Base-by-base conservation (phyloP, 148 eudicot genomes). In the Chenopodium album region DNA sequence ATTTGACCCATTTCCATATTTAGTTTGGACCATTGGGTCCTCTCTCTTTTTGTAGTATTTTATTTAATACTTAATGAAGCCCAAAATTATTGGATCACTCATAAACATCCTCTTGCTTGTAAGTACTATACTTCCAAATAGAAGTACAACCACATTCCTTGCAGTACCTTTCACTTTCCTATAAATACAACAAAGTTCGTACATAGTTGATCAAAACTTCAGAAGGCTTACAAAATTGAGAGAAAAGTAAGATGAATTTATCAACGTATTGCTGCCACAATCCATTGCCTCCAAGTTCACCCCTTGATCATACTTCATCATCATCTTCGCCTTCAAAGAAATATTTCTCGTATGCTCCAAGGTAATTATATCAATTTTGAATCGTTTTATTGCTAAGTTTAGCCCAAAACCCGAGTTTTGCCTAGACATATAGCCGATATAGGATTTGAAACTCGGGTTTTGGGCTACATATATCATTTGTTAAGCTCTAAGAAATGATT, bases 191-290 rank as follows among this genome's bases (percentile, higher is more conserved):
- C 22, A 2, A 48, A 9, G 37, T 46, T 29, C 8, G 20, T 37
- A 6, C 44, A 6, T 41, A 41, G 44, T 41, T 41, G 44, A 41
- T 41, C 44, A 6, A 41, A 41, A 41, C 44, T 41, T 41, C 44
- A 41, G 5, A 41, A 41, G 44, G 44, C 3, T 20, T 26, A 48
- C 4, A 48, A 46, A 77, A 1, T 50, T 50, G 32, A 63, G 32
- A 37, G 8, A 1, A 37, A 32, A 77, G 34, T 71, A 34, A 80
- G 32, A 90, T 89, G 92, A 85, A 82, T 46, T 47, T 82, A 46
- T 85, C 91, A 79, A 71, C 67, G 76, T 73, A 68, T 37, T 88
- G 92, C 79, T 87, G 84, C 87, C 84, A 88, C 73, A 90, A 86
- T 76, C 60, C 60, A 7, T 82, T 84, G 26, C 88, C 89, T 48